Base-by-base conservation (phyloP, 371 early-diverging fungal species). In the Phascolomyces articulosus region DNA sequence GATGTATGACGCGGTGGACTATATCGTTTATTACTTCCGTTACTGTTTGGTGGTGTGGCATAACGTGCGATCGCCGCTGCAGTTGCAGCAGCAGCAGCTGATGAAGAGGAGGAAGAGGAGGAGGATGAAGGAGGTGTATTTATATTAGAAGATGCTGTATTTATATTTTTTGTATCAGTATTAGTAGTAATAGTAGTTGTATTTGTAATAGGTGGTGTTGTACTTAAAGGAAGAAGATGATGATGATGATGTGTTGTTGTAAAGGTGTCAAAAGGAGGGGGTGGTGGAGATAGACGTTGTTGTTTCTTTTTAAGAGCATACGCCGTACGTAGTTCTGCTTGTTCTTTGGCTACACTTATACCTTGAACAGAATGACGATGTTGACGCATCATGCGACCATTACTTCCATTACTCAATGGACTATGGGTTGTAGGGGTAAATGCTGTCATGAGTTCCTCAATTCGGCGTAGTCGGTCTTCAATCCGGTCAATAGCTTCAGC, bases 321-420 rank as follows among this genome's bases (percentile, higher is more conserved):
- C n/a, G 60, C 60, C 9, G 70, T 56, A 27, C 66, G 68, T 31
- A 77, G 48, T 21, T 77, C 77, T 2, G 68, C 64, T 58, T 82
- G 75, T 57, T 82, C 82, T 60, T 77, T 77, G 44, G 82, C 72
- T 20, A 75, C 78, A 40, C 69, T 72, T 4, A 79, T 79, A 29
- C 82, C 82, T 60, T 82, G 82, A 9, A 82, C 79, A 0, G 82
- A 82, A 61, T 82, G 79, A 38, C 82, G 77, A 55, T 74, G 73
- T 21, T 68, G 77, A 29, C 82, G 73, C 51, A 72, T 56, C 44
- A 53, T 62, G n/a, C 26, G 23, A 38, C 27, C 41, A 38, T n/a
- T 40, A 38, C 20, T 41, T 7, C 27, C 27, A 26, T 28, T 41
- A 40, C 16, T 47, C 20, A 65, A 34, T 28, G 65, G 65, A 55